These are phyloP conservation scores for Pyropia yezoensis DNA, from an alignment of 23 red algal species.

Conservation along the genomic window DNA sequence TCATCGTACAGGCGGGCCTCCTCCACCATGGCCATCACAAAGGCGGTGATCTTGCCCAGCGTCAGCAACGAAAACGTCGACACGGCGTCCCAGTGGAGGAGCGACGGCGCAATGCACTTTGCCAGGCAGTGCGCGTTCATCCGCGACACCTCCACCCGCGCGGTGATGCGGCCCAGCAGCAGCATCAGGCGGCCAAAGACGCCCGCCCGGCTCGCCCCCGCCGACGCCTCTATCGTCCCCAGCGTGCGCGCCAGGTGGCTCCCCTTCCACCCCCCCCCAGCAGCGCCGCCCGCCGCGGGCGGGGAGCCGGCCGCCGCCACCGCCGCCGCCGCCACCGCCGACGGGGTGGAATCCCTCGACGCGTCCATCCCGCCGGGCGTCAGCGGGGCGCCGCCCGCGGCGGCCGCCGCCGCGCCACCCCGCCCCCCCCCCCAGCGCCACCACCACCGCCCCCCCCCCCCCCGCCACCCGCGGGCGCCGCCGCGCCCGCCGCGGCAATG, in stretches of 20 bases:
- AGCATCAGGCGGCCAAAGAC: slow-evolving; percentile 62
- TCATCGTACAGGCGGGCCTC: slow-evolving; percentile 66
- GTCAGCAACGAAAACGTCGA: slow-evolving; percentile 54
- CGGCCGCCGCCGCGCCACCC: not conserved
- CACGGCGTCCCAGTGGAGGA: slow-evolving; percentile 82
- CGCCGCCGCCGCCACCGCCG: no score
- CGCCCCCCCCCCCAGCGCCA: not conserved
- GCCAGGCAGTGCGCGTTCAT: slow-evolving; percentile 88
- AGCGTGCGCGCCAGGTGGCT: slow-evolving; percentile 39
- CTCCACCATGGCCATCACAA: slow-evolving; percentile 79
- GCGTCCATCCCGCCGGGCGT: no score
- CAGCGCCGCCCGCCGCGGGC: not conserved
- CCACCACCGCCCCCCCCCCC: not conserved
- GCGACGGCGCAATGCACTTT: slow-evolving; percentile 60
- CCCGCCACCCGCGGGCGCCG: not conserved
- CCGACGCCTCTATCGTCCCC: slow-evolving; percentile 3
- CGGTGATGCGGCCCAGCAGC: slow-evolving; percentile 56
- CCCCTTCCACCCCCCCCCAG: slow-evolving; percentile 3
- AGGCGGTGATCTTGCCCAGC: slow-evolving; percentile 83
- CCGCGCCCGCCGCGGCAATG: slow-evolving; percentile 16
- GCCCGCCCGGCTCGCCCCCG: slow-evolving; percentile 26
- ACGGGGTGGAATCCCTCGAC: no score
- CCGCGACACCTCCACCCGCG: slow-evolving; percentile 35
- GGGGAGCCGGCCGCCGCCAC: not conserved
- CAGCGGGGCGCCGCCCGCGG: no score